Evolutionary conservation across 768 basidiomycete species (phyloP), one percentile per base, ranked within the genome.

Genomic region (Astraeus odoratus): DNA sequence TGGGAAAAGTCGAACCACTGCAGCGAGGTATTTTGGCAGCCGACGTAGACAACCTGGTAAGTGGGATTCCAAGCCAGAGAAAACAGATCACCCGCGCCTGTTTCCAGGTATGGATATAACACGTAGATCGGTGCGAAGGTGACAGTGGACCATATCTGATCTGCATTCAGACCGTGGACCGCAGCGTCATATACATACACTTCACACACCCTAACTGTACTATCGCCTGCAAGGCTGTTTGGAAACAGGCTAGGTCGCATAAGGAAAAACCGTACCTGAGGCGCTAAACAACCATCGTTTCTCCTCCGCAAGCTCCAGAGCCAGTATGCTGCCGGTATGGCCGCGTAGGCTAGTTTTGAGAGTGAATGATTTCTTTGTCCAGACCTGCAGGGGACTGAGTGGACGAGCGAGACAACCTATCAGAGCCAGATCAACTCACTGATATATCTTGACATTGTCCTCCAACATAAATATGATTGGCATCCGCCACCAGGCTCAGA

Each of bases 11-110:
- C 68, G 59, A 83, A 80, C 90, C 90, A 96, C 57, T 96, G 90
- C 23, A 96, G 72, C 10, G 90, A 93, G 2, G 93, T 93, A 59
- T 92, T 89, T 64, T 96, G 89, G 58, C 90, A 93, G 19, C 93
- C 93, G 27, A 95, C 71, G 60, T 85, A 95, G 24, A 95, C 67
- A 0, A 83, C 84, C 46, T 80, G 80, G 20, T 81, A 67, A 18
- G 70, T 57, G 1, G 80, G 71, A 7, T 79, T 83, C 86, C 87
- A 96, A 0, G 77, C 76, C 1, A 95, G 70, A 29, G 86, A 90
- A 66, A 89, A 94, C 24, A 95, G 74, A 58, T 95, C 92, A 18
- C 92, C 92, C 4, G 91, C 80, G 23, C 80, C 82, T 2, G 79
- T 80, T 53, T 91, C 90, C 34, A 81, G 67, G 56, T 87, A 85